These are phyloP conservation scores for Ilyonectria robusta DNA, from an alignment of 2,329 filamentous ascomycete genomes.

Conservation along the genomic window DNA sequence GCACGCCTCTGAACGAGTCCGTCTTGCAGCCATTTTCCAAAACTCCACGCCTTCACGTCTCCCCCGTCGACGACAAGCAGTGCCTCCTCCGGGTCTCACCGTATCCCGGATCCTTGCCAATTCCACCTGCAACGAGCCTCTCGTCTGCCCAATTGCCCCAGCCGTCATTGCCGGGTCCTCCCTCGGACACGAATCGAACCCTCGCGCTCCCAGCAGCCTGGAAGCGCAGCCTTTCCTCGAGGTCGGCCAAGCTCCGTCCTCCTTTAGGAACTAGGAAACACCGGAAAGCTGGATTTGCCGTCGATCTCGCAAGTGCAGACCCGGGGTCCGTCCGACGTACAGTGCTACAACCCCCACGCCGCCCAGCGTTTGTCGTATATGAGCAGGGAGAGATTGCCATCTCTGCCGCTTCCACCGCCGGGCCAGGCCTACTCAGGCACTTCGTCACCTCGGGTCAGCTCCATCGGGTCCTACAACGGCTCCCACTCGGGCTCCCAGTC, in stretches of 20 bases:
- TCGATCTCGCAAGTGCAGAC: conserved; percentile 87
- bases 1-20: conserved; percentile 41
- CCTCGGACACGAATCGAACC: conserved; percentile 9
- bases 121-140: conserved; percentile 1
- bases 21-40: conserved; percentile 23
- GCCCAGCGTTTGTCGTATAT: conserved; percentile 74
- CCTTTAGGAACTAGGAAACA: conserved; percentile 57
- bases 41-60: conserved; percentile 7
- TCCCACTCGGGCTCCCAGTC: conserved; percentile 68
- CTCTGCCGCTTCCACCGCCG: conserved; percentile 78
- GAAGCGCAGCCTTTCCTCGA: conserved; percentile 22
- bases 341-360: conserved; percentile 76
- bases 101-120: conserved; percentile 12
- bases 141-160: conserved; percentile 13
- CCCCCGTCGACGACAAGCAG: conserved; percentile 13
- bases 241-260: conserved; percentile 26
- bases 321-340: conserved; percentile 80
- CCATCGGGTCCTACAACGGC: conserved; percentile 73
- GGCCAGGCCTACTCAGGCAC: conserved; percentile 79
- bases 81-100: conserved; percentile 17
- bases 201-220: conserved; percentile 14
- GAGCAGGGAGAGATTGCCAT: conserved; percentile 78
- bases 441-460: conserved; percentile 83
- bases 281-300: conserved; percentile 95
- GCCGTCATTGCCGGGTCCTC: conserved; percentile 5